A percentile compares a stretch with the other conserved stretches of the same genome.
Evolutionary conservation across 306 rosid species (phyloP).

Genomic region (Hippophae gyantsensis): DNA sequence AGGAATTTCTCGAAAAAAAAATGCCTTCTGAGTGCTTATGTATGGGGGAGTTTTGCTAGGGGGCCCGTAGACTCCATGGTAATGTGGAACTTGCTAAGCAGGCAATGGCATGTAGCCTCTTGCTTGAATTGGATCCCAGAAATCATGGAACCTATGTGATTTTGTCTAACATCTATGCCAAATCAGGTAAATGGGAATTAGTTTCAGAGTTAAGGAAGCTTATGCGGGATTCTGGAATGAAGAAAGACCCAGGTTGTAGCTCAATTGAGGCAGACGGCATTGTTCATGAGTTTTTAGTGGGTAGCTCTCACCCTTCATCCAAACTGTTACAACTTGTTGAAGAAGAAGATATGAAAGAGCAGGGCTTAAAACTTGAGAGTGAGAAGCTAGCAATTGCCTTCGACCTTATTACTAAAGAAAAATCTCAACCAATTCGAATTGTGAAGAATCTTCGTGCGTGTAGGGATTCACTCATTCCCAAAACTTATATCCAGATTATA

Average conservation of each 20-base stretch:
- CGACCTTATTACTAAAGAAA: conserved; percentile 54
- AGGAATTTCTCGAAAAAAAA: conserved; percentile 39
- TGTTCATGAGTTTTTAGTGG: conserved; percentile 73
- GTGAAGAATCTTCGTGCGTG: conserved; percentile 64
- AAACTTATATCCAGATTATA: conserved; percentile 55
- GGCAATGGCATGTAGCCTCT: conserved; percentile 26
- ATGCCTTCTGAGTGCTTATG: conserved; percentile 53
- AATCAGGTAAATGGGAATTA: conserved; percentile 55
- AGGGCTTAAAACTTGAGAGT: conserved; percentile 49
- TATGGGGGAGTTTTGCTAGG: conserved; percentile 84
- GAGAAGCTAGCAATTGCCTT: conserved; percentile 85
- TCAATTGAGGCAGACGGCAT: conserved; percentile 64
- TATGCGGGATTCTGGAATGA: conserved; percentile 60
- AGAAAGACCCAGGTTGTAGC: conserved; percentile 82
- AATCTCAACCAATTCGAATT: conserved; percentile 39
- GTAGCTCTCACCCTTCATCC: conserved; percentile 53
- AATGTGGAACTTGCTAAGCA: conserved; percentile 49
- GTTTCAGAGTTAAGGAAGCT: conserved; percentile 58
- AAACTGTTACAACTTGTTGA: conserved; percentile 52
- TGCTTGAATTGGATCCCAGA: conserved; percentile 52
- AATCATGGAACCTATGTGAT: conserved; percentile 82
- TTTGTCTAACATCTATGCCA: conserved; percentile 68
- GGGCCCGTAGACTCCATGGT: conserved; percentile 56
- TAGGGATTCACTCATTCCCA: conserved; percentile 60
- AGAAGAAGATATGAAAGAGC: conserved; percentile 44